Conservation (phyloP, 2,329 filamentous ascomycete genomes). For the Coniochaeta prunicola region DNA sequence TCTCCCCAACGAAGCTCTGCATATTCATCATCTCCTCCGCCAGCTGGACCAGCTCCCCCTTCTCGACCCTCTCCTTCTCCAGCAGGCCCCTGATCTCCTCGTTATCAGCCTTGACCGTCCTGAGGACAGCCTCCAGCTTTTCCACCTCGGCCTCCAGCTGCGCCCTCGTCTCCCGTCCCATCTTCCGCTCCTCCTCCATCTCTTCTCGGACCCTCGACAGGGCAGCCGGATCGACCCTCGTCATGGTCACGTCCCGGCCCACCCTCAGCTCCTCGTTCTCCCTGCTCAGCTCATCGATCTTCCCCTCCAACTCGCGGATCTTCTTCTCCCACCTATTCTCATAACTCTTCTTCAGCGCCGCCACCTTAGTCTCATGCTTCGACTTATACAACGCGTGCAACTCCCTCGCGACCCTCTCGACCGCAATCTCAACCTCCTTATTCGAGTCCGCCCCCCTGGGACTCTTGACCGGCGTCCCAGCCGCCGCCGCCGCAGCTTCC, state of each 20-base stretch:
- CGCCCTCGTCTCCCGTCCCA: slow-evolving; percentile 56
- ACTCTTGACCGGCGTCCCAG: slow-evolving; percentile 20
- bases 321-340: slow-evolving; percentile 87
- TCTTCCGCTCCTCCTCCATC: slow-evolving; percentile 43
- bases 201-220: slow-evolving; percentile 17
- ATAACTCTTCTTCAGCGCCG: slow-evolving; percentile 78
- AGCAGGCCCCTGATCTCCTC: slow-evolving; percentile 56
- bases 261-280: slow-evolving; percentile 70
- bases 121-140: slow-evolving; percentile 66
- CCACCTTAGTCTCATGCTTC: slow-evolving; percentile 95
- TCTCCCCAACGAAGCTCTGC: slow-evolving; percentile 34
- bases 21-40: slow-evolving; percentile 80
- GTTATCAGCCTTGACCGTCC: slow-evolving; percentile 64
- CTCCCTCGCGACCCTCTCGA: slow-evolving; percentile 89
- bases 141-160: slow-evolving; percentile 68
- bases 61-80: slow-evolving; percentile 71
- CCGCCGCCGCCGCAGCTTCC: slow-evolving; percentile 19
- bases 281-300: slow-evolving; percentile 59
- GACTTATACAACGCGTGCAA: slow-evolving; percentile 90
- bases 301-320: slow-evolving; percentile 67
- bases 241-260: slow-evolving; percentile 59
- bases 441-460: slow-evolving; percentile 17
- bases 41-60: slow-evolving; percentile 72
- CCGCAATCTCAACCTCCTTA: slow-evolving; percentile 70
- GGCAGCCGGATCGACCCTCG: slow-evolving; percentile 43